Evolutionary conservation across 345 rosid species (phyloP), one percentile per base, ranked within the genome.

Genomic region (Murraya koenigii): DNA sequence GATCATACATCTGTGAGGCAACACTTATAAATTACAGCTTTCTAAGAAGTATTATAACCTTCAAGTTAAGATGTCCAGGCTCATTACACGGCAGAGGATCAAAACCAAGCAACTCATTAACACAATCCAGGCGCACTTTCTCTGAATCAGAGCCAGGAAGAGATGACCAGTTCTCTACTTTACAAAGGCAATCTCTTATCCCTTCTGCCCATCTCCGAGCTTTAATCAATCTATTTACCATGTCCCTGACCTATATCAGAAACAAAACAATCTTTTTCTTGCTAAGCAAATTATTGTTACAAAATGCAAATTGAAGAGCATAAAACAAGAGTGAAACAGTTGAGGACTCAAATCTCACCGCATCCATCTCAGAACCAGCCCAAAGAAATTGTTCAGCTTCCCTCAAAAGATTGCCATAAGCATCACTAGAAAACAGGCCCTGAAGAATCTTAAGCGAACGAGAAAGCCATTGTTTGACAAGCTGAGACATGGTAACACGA

Each of bases 341-440:
- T 25, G n/a, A 73, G 73, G 77, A 70, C 63, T 69, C 36, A 33
- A 78, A 80, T 80, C 97, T 92, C 80, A 95, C 99, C 62, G 82
- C 62, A 87, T 95, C 91, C 94, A 95, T 88, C 82, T 92, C 99
- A 80, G 86, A 80, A 85, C 97, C 99, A 84, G 90, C 99, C 98
- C 99, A 95, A 75, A 95, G 93, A 92, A 93, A 95, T 82, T 95
- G 96, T 71, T 95, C 99, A 71, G 94, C 94, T 82, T 93, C 94
- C 87, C 89, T 89, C 87, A 95, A 79, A 22, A 85, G 85, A 66
- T 71, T 78, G 36, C 75, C 71, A 83, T 82, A 95, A 78, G 83
- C 82, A 79, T 77, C 90, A 82, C 82, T 75, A 22, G 86, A 89
- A 82, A 83, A 95, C 59, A 86, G 89, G 82, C 76, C 64, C 32